Evolutionary conservation across 257 asterid genomes (phyloP).

Genomic region (Paulownia fortunei): DNA sequence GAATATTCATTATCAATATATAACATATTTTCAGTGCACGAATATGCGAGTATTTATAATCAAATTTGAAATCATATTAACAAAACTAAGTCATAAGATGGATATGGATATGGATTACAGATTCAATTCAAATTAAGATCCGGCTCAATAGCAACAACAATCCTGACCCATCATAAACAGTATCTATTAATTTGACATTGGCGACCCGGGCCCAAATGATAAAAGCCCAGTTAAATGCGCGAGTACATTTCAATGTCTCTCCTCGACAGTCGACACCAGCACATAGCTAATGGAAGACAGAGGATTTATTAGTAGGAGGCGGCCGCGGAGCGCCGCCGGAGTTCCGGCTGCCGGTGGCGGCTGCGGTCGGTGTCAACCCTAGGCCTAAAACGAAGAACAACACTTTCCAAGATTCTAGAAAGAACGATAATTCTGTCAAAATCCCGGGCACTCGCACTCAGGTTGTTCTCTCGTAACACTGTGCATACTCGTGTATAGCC

Average conservation of each 20-base stretch:
- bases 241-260: neutral
- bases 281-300: slow-evolving; percentile 74
- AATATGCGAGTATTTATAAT: too few relatives aligned
- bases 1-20: too few relatives aligned
- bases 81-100: too few relatives aligned
- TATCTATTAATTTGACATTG: neutral
- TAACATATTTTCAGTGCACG: too few relatives aligned
- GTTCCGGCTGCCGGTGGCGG: slow-evolving; percentile 62
- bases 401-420: slow-evolving; percentile 47
- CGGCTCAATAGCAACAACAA: too few relatives aligned
- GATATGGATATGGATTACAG: too few relatives aligned
- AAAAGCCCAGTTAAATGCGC: neutral
- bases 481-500: neutral
- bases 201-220: neutral
- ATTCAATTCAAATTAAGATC: too few relatives aligned
- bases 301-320: slow-evolving; percentile 70
- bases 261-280: neutral
- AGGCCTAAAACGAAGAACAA: too few relatives aligned
- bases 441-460: slow-evolving; percentile 97
- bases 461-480: slow-evolving; percentile 45
- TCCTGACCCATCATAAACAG: too few relatives aligned
- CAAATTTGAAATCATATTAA: too few relatives aligned
- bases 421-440: slow-evolving; percentile 44
- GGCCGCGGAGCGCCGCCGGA: slow-evolving; percentile 79
- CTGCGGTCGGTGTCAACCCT: slow-evolving; percentile 70